Conservation (phyloP, 2,329 filamentous ascomycete species). For the Cryphonectria parasitica region DNA sequence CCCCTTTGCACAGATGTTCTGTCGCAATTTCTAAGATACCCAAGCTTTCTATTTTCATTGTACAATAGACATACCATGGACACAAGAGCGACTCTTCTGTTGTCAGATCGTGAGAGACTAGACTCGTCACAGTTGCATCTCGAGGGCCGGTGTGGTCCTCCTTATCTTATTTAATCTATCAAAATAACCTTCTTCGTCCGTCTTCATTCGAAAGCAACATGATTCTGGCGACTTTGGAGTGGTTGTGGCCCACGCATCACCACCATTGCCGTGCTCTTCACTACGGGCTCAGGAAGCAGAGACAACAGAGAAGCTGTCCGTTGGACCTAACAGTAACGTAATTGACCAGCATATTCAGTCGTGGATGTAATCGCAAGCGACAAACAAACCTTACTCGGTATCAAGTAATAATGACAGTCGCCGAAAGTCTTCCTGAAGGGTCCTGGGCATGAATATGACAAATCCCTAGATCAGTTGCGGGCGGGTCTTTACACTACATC, state of each 20-base stretch:
- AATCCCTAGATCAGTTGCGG: too few species aligned
- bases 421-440: not conserved
- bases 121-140: not conserved
- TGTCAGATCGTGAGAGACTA: not conserved
- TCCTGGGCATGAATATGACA: too few species aligned
- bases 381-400: too few species aligned
- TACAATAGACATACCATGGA: not conserved
- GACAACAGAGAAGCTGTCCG: not conserved
- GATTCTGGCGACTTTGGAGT: not conserved
- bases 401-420: not conserved
- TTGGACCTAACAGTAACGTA: not conserved
- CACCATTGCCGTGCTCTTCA: not conserved
- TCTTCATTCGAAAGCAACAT: not conserved
- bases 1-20: not conserved
- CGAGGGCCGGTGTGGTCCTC: not conserved
- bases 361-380: not conserved
- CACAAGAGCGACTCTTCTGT: not conserved
- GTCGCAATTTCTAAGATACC: not conserved
- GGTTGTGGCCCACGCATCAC: not conserved
- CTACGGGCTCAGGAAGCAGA: not conserved
- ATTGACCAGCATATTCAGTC: not conserved
- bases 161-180: not conserved
- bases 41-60: not conserved
- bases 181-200: not conserved
- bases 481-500: too few species aligned